Evolutionary conservation across 768 basidiomycete species (phyloP).

Genomic region (Mycena sanguinolenta): DNA sequence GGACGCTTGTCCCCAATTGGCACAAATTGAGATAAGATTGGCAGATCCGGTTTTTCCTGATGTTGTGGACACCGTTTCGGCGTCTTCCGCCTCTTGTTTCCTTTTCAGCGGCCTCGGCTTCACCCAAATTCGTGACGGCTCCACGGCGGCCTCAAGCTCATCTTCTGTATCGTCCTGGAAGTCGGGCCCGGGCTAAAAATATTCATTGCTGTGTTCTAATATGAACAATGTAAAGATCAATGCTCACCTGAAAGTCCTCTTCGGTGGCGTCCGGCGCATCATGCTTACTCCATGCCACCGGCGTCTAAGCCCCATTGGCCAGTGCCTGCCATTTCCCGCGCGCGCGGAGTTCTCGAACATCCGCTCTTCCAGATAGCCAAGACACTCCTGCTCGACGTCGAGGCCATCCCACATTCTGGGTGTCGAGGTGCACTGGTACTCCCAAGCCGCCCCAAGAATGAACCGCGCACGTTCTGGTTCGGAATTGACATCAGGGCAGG

Average conservation of each 20-base stretch:
- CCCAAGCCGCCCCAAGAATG: background rate
- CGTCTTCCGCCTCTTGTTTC: background rate
- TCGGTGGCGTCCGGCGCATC: background rate
- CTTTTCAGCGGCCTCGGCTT: background rate
- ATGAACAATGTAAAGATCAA: background rate
- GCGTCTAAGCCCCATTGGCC: constrained; percentile 43
- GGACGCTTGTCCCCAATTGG: too few relatives aligned
- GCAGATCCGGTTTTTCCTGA: too few relatives aligned
- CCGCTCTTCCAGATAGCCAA: constrained; percentile 8
- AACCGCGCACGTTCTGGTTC: background rate
- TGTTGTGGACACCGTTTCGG: background rate
- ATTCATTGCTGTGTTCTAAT: background rate
- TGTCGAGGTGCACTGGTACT: background rate
- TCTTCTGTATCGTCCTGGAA: background rate
- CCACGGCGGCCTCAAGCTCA: background rate
- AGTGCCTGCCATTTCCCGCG: constrained; percentile 39
- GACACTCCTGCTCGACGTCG: constrained; percentile 8
- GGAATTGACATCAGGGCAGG: background rate
- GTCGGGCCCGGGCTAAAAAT: background rate
- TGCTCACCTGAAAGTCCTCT: background rate
- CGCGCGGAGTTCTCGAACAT: constrained; percentile 28
- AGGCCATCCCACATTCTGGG: background rate
- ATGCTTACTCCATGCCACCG: constrained; percentile 16
- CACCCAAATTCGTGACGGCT: background rate
- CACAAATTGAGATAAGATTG: too few relatives aligned